Conservation (phyloP, 2,329 filamentous ascomycete genomes). For the Pestalotiopsis fici region DNA sequence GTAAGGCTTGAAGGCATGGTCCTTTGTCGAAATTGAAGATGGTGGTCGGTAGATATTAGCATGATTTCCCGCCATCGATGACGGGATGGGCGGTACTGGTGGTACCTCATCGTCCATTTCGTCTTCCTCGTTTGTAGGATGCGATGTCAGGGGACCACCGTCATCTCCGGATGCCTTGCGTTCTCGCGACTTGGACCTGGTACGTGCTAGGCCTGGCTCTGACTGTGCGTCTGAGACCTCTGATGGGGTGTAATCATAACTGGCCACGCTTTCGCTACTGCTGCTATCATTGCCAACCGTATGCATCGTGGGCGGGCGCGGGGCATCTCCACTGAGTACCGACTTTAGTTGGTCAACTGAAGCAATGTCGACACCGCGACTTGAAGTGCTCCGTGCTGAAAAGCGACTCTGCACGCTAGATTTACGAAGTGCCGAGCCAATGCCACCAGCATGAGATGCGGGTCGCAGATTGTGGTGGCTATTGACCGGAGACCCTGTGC, state of each 20-base stretch:
- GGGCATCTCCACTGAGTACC: conserved; percentile 55
- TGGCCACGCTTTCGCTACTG: conserved; percentile 68
- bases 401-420: conserved; percentile 53
- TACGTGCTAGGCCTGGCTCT: conserved; percentile 17
- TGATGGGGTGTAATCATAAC: conserved; percentile 68
- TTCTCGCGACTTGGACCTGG: conserved; percentile 29
- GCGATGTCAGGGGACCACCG: conserved; percentile 27
- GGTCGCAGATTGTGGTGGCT: conserved; percentile 53
- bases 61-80: conserved; percentile 23
- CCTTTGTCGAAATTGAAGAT: conserved; percentile 32
- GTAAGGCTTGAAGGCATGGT: conserved; percentile 31
- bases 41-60: conserved; percentile 22
- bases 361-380: conserved; percentile 49
- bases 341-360: conserved; percentile 66
- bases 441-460: conserved; percentile 38
- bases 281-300: conserved; percentile 48
- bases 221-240: conserved; percentile 30
- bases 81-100: conserved; percentile 57
- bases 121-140: conserved; percentile 28
- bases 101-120: conserved; percentile 45
- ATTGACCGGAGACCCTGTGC: conserved; percentile 46
- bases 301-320: conserved; percentile 38
- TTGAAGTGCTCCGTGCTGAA: conserved; percentile 44
- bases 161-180: conserved; percentile 25
- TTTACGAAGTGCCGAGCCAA: conserved; percentile 48